Conservation (phyloP, 495 filamentous ascomycete genomes). For the Aspergillus affinis region DNA sequence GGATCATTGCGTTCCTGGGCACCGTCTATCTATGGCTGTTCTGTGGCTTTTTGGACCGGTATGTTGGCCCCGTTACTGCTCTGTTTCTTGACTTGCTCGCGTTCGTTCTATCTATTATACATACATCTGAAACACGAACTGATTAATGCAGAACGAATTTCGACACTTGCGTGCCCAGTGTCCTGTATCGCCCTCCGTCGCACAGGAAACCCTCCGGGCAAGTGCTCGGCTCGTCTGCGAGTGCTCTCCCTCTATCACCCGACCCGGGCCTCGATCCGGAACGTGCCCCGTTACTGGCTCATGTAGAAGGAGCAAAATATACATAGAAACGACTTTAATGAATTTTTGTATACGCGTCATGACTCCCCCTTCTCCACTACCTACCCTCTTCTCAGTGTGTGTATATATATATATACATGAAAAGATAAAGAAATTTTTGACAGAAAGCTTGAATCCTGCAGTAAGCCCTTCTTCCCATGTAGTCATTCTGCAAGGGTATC, state of each 20-base stretch:
- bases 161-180: constrained; percentile 16
- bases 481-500: background rate
- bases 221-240: background rate
- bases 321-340: constrained; percentile 1
- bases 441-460: background rate
- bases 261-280: constrained; percentile 10
- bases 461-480: background rate
- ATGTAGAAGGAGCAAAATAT: constrained; percentile 11
- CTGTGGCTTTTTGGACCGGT: constrained; percentile 26
- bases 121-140: background rate
- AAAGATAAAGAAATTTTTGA: background rate
- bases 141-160: constrained; percentile 12
- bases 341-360: background rate
- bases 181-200: constrained; percentile 5
- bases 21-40: constrained; percentile 26
- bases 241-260: background rate
- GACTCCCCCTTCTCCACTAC: background rate
- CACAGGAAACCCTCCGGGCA: background rate
- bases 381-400: background rate
- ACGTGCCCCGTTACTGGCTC: constrained; percentile 14
- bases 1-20: constrained; percentile 26
- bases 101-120: background rate
- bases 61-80: too few relatives aligned
- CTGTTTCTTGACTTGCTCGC: too few relatives aligned
- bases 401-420: background rate